Conservation (phyloP, 1,284 basidiomycete genomes). For the Puccinia novopanici region DNA sequence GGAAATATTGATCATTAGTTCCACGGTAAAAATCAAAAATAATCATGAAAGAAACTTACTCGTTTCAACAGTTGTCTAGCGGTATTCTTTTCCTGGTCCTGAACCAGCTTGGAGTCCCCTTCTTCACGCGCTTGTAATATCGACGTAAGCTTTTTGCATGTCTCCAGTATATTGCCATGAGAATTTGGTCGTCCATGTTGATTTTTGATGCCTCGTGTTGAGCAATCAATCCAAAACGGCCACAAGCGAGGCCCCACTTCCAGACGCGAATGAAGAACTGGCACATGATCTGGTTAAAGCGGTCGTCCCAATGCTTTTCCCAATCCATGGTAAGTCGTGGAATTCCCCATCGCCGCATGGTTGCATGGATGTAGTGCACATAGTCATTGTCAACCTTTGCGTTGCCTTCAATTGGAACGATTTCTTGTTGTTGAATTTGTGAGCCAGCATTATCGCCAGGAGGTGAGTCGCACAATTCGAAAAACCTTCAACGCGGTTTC, state of each 20-base stretch:
- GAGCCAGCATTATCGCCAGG: conserved; percentile 20
- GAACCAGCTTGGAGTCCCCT: not conserved
- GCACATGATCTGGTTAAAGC: too few species aligned
- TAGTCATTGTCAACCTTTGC: conserved; percentile 45
- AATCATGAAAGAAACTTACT: conserved; percentile 15
- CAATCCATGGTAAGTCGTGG: too few species aligned
- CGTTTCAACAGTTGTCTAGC: not conserved
- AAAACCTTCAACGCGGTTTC: conserved; percentile 6
- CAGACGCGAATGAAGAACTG: too few species aligned
- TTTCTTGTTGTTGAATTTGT: conserved; percentile 4
- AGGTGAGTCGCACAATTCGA: not conserved
- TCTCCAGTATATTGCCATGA: conserved; percentile 38
- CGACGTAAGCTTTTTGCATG: conserved; percentile 23
- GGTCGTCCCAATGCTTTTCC: too few species aligned
- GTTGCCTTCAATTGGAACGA: conserved; percentile 10
- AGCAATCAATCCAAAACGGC: too few species aligned
- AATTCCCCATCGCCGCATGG: too few species aligned
- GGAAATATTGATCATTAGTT: too few species aligned
- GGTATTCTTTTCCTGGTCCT: conserved; percentile 41
- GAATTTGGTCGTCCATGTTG: not conserved
- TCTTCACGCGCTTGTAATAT: conserved; percentile 35
- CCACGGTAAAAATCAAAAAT: too few species aligned
- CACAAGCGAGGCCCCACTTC: too few species aligned
- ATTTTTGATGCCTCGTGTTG: too few species aligned
- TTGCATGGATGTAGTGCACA: conserved; percentile 34